Percentiles rank a stretch among this genome's conserved stretches.
Evolutionary conservation across 2,329 filamentous ascomycete genomes (phyloP).

Genomic region (Sarocladium strictum): DNA sequence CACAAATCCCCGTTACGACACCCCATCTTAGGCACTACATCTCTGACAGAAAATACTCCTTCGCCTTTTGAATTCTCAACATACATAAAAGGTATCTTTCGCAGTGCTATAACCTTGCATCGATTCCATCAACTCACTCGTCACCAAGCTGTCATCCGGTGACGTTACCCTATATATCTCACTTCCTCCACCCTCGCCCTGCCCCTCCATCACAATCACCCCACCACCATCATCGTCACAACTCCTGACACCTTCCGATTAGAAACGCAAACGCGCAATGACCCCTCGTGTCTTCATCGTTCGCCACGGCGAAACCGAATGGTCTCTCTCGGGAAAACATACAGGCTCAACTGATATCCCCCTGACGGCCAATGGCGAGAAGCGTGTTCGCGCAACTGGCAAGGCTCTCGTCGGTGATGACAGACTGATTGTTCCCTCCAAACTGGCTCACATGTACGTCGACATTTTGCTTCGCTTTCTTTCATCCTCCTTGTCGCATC

Average conservation of each 20-base stretch:
- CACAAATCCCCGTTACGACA: background rate
- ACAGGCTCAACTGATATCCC: slow-evolving; percentile 84
- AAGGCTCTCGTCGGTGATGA: slow-evolving; percentile 79
- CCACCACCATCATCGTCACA: background rate
- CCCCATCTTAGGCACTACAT: background rate
- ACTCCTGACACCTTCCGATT: too few species aligned
- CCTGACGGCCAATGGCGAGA: slow-evolving; percentile 75
- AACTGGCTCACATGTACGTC: slow-evolving; percentile 74
- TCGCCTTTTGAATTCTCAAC: too few species aligned
- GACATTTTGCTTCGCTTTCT: background rate
- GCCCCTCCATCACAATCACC: background rate
- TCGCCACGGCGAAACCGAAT: slow-evolving; percentile 92
- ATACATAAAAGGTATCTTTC: too few species aligned
- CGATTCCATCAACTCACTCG: too few species aligned
- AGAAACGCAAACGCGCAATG: background rate
- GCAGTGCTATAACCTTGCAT: too few species aligned
- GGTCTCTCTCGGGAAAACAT: slow-evolving; percentile 81
- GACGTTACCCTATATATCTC: background rate
- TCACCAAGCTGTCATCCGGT: too few species aligned
- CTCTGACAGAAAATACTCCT: background rate
- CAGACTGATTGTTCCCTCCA: slow-evolving; percentile 74
- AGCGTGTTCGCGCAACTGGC: slow-evolving; percentile 69
- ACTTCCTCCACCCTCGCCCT: background rate
- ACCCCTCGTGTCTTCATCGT: slow-evolving; percentile 74
- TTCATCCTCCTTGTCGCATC: background rate